These are phyloP conservation scores for Aspergillus sp. DNA, from an alignment of 2,329 filamentous ascomycete genomes.

Conservation along the genomic window DNA sequence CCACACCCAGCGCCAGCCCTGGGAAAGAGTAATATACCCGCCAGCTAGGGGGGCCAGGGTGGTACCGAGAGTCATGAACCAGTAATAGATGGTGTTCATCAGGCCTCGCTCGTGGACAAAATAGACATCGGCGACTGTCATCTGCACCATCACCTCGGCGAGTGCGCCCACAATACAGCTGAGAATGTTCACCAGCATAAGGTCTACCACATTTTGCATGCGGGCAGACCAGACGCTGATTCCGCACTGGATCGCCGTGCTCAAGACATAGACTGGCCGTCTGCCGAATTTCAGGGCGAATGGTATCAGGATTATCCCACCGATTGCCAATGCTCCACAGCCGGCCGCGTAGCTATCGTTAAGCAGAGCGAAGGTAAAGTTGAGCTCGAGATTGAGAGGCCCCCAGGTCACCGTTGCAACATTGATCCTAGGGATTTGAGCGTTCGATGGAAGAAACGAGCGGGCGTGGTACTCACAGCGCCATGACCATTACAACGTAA, in stretches of 20 bases:
- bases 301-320: conserved; percentile 45
- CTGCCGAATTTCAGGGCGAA: conserved; percentile 50
- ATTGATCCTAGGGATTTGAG: background rate
- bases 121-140: conserved; percentile 51
- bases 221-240: conserved; percentile 46
- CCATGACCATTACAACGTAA: too few species aligned
- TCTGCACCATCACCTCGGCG: conserved; percentile 46
- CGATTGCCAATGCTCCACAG: conserved; percentile 44
- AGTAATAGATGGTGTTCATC: conserved; percentile 51
- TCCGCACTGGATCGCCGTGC: conserved; percentile 38
- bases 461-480: too few species aligned
- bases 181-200: conserved; percentile 46
- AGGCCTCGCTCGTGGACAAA: conserved; percentile 50
- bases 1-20: conserved; percentile 54
- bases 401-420: conserved; percentile 39
- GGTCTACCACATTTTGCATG: conserved; percentile 43
- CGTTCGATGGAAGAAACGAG: too few species aligned
- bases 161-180: conserved; percentile 44
- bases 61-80: conserved; percentile 28
- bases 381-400: conserved; percentile 43
- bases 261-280: conserved; percentile 48
- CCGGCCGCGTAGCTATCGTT: conserved; percentile 49
- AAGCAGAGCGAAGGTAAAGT: conserved; percentile 41
- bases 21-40: conserved; percentile 34
- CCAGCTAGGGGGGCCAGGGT: conserved; percentile 39